Evolutionary conservation across 2,329 filamentous ascomycete species (phyloP), one percentile per base, ranked within the genome.

Genomic region (Diaporthe capsici): DNA sequence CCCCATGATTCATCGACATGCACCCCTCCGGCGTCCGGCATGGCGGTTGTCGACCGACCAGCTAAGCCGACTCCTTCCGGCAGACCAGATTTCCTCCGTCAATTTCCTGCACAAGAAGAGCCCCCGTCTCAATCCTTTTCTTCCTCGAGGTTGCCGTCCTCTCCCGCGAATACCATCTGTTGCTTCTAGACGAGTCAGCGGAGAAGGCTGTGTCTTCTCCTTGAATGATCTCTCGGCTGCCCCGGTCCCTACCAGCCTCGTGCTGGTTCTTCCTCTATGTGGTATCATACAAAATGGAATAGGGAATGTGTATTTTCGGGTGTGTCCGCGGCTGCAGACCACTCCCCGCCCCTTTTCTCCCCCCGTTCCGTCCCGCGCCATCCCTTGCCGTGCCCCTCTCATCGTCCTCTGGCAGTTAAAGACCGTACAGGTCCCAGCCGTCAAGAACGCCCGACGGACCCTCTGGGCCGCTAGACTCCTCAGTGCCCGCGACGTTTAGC

Each of bases 391-490:
- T 20, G 31, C 47, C 39, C 39, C 31, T 68, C 28, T 55, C 55
- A 49, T 49, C 63, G 53, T 44, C 73, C 34, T 28, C 47, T 37
- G 15, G 28, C 39, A 25, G 6, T 80, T 80, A 86, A 81, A 87
- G 77, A 74, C 81, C 83, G 77, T 83, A 83, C 44, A 84, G 71
- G 65, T 82, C 80, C 82, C 81, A 83, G 71, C 81, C 81, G 76
- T 83, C 81, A 60, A 82, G 80, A 67, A 77, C 78, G 75, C 81
- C 78, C 47, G 58, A 73, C 51, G 79, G 76, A 28, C 72, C 49
- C 71, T 34, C 74, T 22, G 53, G 76, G 31, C 49, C 37, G n/a
- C 31, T 57, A 6, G 55, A n/a, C 73, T 79, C 75, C 71, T 80
- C 78, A 76, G 78, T 76, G 74, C 77, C 79, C 75, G 81, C 81